Evolutionary conservation across 2,329 filamentous ascomycete species (phyloP).

Genomic region (Colletotrichum liriopes): DNA sequence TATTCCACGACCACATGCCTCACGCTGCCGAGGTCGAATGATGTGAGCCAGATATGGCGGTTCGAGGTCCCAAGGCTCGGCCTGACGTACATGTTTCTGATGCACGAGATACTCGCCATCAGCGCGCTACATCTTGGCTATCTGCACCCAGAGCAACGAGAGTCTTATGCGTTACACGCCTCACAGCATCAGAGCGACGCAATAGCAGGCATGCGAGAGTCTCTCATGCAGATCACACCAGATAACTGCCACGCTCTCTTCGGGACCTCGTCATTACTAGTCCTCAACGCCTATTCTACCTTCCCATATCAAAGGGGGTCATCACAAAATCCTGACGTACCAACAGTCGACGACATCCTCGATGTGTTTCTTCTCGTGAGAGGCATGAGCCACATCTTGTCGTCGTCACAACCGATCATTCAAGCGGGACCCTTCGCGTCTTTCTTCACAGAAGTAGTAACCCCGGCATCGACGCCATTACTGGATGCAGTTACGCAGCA

Average conservation of each 20-base stretch:
- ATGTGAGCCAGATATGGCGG: slow-evolving; percentile 51
- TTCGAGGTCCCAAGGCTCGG: slow-evolving; percentile 48
- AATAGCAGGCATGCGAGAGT: slow-evolving; percentile 49
- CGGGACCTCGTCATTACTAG: slow-evolving; percentile 50
- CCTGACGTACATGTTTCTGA: slow-evolving; percentile 48
- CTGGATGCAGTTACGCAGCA: slow-evolving; percentile 25
- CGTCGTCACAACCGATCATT: slow-evolving; percentile 46
- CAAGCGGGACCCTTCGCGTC: slow-evolving; percentile 44
- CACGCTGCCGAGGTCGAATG: slow-evolving; percentile 49
- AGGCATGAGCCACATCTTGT: slow-evolving; percentile 52
- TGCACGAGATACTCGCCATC: slow-evolving; percentile 53
- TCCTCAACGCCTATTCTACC: slow-evolving; percentile 52
- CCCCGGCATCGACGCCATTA: slow-evolving; percentile 30
- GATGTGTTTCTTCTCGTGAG: slow-evolving; percentile 52
- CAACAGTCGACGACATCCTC: slow-evolving; percentile 51
- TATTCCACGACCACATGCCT: slow-evolving; percentile 50
- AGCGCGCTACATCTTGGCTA: slow-evolving; percentile 51
- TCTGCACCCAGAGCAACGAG: slow-evolving; percentile 47
- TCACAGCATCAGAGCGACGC: slow-evolving; percentile 54
- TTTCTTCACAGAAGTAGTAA: slow-evolving; percentile 43
- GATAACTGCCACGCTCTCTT: slow-evolving; percentile 54
- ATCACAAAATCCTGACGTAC: slow-evolving; percentile 34
- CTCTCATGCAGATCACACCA: slow-evolving; percentile 46
- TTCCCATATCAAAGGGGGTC: slow-evolving; percentile 43
- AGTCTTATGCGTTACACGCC: slow-evolving; percentile 47